These are phyloP conservation scores for Cucurbitaria berberidis DNA, from an alignment of 2,329 filamentous ascomycete genomes.

Conservation along the genomic window DNA sequence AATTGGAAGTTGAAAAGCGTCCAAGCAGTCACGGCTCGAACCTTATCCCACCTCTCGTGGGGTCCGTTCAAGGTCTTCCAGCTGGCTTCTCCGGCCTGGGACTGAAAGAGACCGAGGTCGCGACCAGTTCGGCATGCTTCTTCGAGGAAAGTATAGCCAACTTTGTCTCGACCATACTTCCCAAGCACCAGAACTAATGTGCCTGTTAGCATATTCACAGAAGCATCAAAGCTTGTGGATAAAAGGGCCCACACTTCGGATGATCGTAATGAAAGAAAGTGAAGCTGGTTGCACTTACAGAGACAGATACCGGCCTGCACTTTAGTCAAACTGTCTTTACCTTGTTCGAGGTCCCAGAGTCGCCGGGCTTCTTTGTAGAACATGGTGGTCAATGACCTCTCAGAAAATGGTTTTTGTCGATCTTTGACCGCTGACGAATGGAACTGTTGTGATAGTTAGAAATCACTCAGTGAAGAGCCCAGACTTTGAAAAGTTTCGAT, in stretches of 20 bases:
- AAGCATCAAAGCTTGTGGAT: neutral
- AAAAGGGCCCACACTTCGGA: neutral
- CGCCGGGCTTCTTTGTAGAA: conserved; percentile 40
- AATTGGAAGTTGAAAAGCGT: conserved; percentile 42
- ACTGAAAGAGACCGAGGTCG: conserved; percentile 31
- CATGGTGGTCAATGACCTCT: conserved; percentile 28
- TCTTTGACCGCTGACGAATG: conserved; percentile 34
- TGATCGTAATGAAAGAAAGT: neutral
- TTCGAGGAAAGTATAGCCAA: conserved; percentile 33
- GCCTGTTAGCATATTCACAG: neutral
- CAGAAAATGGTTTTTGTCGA: conserved; percentile 34
- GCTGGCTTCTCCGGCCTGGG: conserved; percentile 8
- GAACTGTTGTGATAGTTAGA: conserved; percentile 23
- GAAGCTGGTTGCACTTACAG: conserved; percentile 16
- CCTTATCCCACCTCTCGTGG: conserved; percentile 27
- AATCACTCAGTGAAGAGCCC: neutral
- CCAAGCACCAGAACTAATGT: conserved; percentile 32
- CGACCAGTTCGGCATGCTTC: conserved; percentile 36
- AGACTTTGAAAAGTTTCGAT: neutral
- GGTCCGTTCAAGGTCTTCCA: conserved; percentile 18
- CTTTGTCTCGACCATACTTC: conserved; percentile 41
- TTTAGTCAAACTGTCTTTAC: conserved; percentile 28
- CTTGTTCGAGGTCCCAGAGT: conserved; percentile 36
- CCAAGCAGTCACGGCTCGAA: conserved; percentile 38
- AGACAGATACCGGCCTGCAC: conserved; percentile 37